A percentile compares a stretch with the other conserved stretches of the same genome.
phyloP scores from a whole-genome alignment of 176 grass and related monocot genomes.

The Leersia perrieri region DNA sequence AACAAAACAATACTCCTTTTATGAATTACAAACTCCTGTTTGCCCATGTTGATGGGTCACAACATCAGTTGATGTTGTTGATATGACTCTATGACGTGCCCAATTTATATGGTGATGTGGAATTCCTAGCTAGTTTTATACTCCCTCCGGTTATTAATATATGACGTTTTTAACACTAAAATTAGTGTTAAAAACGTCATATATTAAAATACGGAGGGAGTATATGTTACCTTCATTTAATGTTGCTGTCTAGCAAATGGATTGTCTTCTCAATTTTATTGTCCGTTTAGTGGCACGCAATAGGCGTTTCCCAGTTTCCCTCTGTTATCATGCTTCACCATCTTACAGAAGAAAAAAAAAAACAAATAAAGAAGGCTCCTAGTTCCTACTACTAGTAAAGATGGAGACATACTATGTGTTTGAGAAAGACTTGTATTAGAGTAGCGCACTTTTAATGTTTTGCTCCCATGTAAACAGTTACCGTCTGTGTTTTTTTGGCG shows the following conservation, averaged over 20 bases:
- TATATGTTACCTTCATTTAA: too few relatives aligned
- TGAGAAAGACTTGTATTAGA: not conserved
- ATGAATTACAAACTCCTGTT: not conserved
- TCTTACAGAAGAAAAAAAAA: too few relatives aligned
- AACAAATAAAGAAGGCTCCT: too few relatives aligned
- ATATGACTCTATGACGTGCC: not conserved
- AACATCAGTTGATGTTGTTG: not conserved
- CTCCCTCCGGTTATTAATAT: too few relatives aligned
- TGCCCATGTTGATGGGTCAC: not conserved
- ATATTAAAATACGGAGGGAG: too few relatives aligned
- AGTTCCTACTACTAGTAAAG: not conserved
- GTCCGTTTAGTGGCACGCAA: not conserved
- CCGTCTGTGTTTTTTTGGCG: not conserved
- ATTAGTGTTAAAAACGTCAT: too few relatives aligned
- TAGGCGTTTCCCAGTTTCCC: too few relatives aligned
- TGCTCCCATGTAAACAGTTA: not conserved
- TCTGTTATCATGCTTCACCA: too few relatives aligned
- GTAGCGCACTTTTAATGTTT: not conserved
- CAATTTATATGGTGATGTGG: not conserved
- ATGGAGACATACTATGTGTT: not conserved
- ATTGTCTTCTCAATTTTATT: not conserved
- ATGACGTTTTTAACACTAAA: too few relatives aligned
- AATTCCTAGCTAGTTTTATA: not conserved
- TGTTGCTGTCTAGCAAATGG: too few relatives aligned
- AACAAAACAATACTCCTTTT: not conserved